Evolutionary conservation across 2,329 filamentous ascomycete genomes (phyloP).

Genomic region (Beauveria scarabaeidicola): DNA sequence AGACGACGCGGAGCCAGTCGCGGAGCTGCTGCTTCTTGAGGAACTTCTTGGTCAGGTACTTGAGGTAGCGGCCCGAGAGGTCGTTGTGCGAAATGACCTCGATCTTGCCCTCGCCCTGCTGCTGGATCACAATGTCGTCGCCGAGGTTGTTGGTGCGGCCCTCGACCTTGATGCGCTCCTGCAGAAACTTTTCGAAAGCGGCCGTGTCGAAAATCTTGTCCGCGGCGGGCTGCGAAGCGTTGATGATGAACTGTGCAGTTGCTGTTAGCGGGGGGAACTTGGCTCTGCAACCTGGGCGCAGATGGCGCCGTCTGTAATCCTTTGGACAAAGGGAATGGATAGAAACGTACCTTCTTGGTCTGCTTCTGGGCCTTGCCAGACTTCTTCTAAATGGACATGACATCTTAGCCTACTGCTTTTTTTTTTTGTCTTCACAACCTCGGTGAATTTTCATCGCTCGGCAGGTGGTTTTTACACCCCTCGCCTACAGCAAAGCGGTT

Average conservation of each 20-base stretch:
- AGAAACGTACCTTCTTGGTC: slow-evolving; percentile 66
- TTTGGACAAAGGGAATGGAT: not conserved
- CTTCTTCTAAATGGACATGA: slow-evolving; percentile 57
- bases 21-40: slow-evolving; percentile 99
- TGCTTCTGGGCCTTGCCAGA: slow-evolving; percentile 65
- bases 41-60: slow-evolving; percentile 99
- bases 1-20: slow-evolving; percentile 99
- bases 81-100: slow-evolving; percentile 96
- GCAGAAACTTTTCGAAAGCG: slow-evolving; percentile 99
- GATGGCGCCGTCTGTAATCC: too few relatives aligned
- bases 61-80: slow-evolving; percentile 97
- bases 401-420: slow-evolving; percentile 89
- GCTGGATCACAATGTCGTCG: slow-evolving; percentile 81
- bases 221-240: slow-evolving; percentile 93
- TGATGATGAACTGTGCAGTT: slow-evolving; percentile 83
- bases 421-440: slow-evolving; percentile 1
- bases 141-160: slow-evolving; percentile 97
- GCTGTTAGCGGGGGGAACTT: slow-evolving; percentile 12
- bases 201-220: slow-evolving; percentile 99
- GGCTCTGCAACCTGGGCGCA: not conserved
- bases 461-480: slow-evolving; percentile 13
- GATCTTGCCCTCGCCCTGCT: slow-evolving; percentile 93
- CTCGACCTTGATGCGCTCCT: slow-evolving; percentile 99
- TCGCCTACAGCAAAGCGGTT: slow-evolving; percentile 89
- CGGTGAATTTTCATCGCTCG: slow-evolving; percentile 18